Base-by-base conservation (phyloP, 345 rosid genomes). In the Brassica rapa region DNA sequence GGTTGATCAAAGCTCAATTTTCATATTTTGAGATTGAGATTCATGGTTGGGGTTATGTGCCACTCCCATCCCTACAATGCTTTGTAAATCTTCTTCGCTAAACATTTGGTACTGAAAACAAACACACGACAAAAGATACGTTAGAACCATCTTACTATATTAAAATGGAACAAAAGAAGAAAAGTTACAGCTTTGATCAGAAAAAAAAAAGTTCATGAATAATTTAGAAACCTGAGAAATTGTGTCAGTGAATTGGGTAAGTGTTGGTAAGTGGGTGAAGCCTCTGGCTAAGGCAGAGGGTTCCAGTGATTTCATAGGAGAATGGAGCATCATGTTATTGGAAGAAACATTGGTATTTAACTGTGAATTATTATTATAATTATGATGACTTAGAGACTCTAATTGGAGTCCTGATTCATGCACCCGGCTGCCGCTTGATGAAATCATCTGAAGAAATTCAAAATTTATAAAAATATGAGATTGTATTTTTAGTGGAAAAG, bases 61-160 rank as follows among this genome's bases (percentile, higher is more conserved):
- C 66, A 87, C 86, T 68, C 98, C 96, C 98, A 95, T 89, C 67
- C 90, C 90, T 57, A 95, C 91, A 67, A 95, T 77, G 73, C 88
- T 88, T 66, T 95, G 97, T 74, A 95, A 84, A 69, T 95, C 98
- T 71, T 88, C 96, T 67, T 89, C 93, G 43, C 84, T 81, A 77
- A 91, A 89, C 71, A 80, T 80, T 80, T 79, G 84, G 65, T 73
- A 84, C 97, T 92, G 84, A 21, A 65, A 33, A 70, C 12, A 64
- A 3, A 62, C 64, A 60, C 33, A 60, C 64, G 2, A 19, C 8
- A 12, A 23, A 59, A 59, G 6, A 4, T 5, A 55, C 14, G 43
- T 66, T 43, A 62, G 9, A 14, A 53, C 12, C 43, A 27, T 77
- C 0, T 53, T 1, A 10, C 1, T 10, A 32, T 8, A n/a, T 9